Evolutionary conservation across 2,329 filamentous ascomycete species (phyloP), one percentile per base, ranked within the genome.

Genomic region (Colletotrichum musicola): DNA sequence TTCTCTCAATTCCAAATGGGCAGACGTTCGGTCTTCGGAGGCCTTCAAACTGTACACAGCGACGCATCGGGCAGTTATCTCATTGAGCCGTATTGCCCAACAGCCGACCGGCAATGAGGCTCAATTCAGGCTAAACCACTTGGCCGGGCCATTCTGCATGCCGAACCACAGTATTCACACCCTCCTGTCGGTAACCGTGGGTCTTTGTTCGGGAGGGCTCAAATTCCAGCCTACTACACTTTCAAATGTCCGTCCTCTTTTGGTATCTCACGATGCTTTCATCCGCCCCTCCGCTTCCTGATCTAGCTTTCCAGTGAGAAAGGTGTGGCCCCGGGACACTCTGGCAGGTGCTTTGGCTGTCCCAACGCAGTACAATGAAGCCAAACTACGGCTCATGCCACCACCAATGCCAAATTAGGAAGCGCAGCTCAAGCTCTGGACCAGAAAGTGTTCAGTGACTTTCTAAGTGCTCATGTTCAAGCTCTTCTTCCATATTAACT

Each of bases 401-500:
- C n/a, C n/a, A 18, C 14, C 14, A 7, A 12, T 54, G 14, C 13
- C 25, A 13, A n/a, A 27, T 6, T 27, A 6, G 16, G 22, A 27
- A 51, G 9, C 4, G 47, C 18, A 35, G 6, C 16, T 51, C 47
- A 51, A 16, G 40, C 16, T 5, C 46, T 49, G 46, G 44, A 7
- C 18, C 16, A 18, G 44, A 16, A 46, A 5, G 6, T 7, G 7
- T 22, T 25, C 16, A 49, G 7, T 22, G 16, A 13, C 6, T 22
- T 6, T 49, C n/a, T 1, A 4, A 3, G 12, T 30, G 42, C 35
- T 27, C n/a, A 40, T 22, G 4, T 27, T 18, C 30, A 44, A 20
- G 6, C 44, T 40, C 5, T 64, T 68, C 16, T 64, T 64, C 64
- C 64, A 68, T 30, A 68, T 63, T 35, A 68, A 58, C 5, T 16